Evolutionary conservation across 2,329 filamentous ascomycete genomes (phyloP).

Genomic region (Cladorrhinum sp.): DNA sequence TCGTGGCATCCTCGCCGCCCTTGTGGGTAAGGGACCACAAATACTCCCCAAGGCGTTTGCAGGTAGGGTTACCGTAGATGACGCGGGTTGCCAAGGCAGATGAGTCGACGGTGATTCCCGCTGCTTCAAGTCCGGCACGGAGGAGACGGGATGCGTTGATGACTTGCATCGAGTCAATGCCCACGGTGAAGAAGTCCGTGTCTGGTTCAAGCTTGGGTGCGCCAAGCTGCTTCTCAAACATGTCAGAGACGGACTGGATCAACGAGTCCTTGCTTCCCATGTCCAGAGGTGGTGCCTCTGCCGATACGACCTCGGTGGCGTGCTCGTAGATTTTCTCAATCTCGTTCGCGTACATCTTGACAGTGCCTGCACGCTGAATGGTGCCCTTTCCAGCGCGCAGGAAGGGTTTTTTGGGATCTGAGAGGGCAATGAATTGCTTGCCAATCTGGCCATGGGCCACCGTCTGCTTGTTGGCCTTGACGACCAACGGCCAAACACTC

Average conservation of each 20-base stretch:
- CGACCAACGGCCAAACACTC: conserved; percentile 42
- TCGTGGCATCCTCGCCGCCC: conserved; percentile 17
- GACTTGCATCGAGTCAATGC: conserved; percentile 42
- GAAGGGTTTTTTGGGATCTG: conserved; percentile 42
- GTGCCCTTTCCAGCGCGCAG: conserved; percentile 45
- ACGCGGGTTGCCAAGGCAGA: conserved; percentile 37
- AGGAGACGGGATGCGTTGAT: conserved; percentile 39
- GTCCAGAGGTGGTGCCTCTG: conserved; percentile 30
- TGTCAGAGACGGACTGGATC: conserved; percentile 29
- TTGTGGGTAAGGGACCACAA: conserved; percentile 30
- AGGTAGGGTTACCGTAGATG: conserved; percentile 40
- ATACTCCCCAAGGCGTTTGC: conserved; percentile 34
- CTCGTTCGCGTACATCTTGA: conserved; percentile 42
- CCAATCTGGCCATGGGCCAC: conserved; percentile 47
- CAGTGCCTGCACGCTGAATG: conserved; percentile 39
- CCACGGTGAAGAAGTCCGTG: conserved; percentile 39
- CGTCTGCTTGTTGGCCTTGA: conserved; percentile 41
- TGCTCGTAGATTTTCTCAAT: conserved; percentile 42
- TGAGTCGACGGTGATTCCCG: conserved; percentile 34
- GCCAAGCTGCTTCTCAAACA: conserved; percentile 32
- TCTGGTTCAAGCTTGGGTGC: conserved; percentile 31
- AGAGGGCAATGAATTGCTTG: conserved; percentile 38
- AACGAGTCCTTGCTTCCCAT: conserved; percentile 31
- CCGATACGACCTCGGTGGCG: conserved; percentile 19
- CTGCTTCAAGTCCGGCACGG: conserved; percentile 32